These are phyloP conservation scores for Psilocybe cyanescens DNA, from an alignment of 768 basidiomycete genomes.

Conservation along the genomic window DNA sequence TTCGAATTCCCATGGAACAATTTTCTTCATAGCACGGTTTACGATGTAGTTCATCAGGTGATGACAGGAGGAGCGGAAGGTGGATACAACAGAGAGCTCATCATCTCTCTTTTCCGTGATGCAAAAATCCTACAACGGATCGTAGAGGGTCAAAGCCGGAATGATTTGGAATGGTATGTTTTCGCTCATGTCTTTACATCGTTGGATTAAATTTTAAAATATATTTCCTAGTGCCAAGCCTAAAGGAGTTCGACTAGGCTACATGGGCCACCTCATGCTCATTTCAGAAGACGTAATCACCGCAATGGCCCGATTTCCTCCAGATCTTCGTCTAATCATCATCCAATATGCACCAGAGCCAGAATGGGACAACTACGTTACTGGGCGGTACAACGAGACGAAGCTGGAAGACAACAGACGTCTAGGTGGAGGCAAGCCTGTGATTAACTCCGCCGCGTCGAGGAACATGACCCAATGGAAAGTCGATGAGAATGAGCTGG, in stretches of 20 bases:
- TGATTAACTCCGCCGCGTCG: conserved; percentile 40
- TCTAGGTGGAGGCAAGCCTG: conserved; percentile 87
- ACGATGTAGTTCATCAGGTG: conserved; percentile 95
- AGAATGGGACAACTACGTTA: conserved; percentile 90
- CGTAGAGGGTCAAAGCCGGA: conserved; percentile 80
- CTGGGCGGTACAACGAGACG: conserved; percentile 83
- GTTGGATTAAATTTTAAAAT: conserved; percentile 1
- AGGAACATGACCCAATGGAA: conserved; percentile 54
- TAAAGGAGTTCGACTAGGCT: conserved; percentile 83
- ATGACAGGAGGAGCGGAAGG: conserved; percentile 84
- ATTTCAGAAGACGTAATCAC: conserved; percentile 95
- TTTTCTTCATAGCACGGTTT: conserved; percentile 95
- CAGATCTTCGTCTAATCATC: conserved; percentile 70
- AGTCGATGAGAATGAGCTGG: conserved; percentile 67
- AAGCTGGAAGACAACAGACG: conserved; percentile 79
- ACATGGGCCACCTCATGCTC: conserved; percentile 96
- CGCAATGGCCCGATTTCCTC: conserved; percentile 86
- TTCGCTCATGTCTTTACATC: neutral
- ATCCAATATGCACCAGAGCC: conserved; percentile 71
- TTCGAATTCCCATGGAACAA: conserved; percentile 98
- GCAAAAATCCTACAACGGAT: conserved; percentile 84
- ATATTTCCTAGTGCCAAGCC: conserved; percentile 57
- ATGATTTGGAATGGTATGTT: conserved; percentile 74
- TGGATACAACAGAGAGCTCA: conserved; percentile 85
- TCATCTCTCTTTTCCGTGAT: conserved; percentile 85